A percentile compares a stretch with the other conserved stretches of the same genome.
Conservation (phyloP, 1,284 basidiomycete genomes). For the Irpex sp. region DNA sequence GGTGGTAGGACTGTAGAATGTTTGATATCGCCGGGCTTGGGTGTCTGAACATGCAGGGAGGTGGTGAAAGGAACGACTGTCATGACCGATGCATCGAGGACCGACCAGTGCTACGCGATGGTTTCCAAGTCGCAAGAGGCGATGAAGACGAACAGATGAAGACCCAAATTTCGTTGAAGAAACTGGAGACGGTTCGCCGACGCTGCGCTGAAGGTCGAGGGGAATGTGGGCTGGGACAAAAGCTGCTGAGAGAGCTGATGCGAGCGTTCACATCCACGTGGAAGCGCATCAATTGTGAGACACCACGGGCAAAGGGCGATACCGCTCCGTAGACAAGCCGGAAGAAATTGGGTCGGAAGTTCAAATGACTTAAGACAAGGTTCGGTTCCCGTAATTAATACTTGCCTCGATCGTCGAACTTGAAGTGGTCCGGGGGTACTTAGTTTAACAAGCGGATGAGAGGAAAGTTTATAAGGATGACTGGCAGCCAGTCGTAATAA, state of each 20-base stretch:
- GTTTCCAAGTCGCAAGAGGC: not conserved
- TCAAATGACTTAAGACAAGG: no score
- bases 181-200: not conserved
- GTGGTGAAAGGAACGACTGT: slow-evolving; percentile 9
- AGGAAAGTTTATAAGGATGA: no score
- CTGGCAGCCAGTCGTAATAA: no score
- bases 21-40: slow-evolving; percentile 8
- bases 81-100: slow-evolving; percentile 13
- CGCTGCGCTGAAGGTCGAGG: not conserved
- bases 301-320: no score
- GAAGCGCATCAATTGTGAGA: not conserved
- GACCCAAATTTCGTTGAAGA: not conserved
- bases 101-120: not conserved
- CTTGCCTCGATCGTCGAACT: no score
- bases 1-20: slow-evolving; percentile 6
- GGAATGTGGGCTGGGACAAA: not conserved
- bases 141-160: not conserved
- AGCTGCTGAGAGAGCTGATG: not conserved
- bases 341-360: no score
- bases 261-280: not conserved
- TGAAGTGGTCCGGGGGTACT: no score
- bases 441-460: no score
- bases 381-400: no score
- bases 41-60: slow-evolving; percentile 9
- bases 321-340: no score